phyloP scores from a whole-genome alignment of 768 basidiomycete genomes.

The Russula foetens region DNA sequence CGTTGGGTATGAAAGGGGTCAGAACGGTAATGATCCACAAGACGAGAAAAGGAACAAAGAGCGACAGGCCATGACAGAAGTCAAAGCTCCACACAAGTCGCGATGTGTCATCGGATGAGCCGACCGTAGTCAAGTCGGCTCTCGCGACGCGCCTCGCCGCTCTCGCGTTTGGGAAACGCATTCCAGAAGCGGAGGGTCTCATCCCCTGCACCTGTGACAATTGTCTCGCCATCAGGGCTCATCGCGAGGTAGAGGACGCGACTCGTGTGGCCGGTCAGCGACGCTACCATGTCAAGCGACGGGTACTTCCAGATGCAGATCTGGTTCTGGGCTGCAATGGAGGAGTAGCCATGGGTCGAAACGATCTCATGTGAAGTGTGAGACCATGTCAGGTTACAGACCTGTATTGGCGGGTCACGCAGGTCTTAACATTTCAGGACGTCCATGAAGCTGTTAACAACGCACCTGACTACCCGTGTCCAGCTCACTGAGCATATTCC shows the following conservation, averaged over 20 bases:
- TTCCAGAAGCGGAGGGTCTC: constrained; percentile 98
- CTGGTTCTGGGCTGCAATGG: constrained; percentile 90
- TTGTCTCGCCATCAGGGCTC: constrained; percentile 96
- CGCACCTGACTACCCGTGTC: constrained; percentile 94
- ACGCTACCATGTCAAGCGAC: constrained; percentile 87
- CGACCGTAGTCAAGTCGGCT: constrained; percentile 40
- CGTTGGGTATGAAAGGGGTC: neutral
- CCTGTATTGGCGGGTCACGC: constrained; percentile 38
- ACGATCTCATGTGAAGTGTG: constrained; percentile 94
- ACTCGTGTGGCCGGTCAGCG: constrained; percentile 88
- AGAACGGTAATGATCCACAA: neutral
- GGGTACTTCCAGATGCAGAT: constrained; percentile 96
- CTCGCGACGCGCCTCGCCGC: constrained; percentile 29
- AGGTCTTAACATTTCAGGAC: neutral
- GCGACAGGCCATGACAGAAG: neutral
- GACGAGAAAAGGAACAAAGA: neutral
- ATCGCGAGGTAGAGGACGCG: constrained; percentile 96
- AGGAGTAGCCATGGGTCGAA: constrained; percentile 95
- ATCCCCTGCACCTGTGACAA: constrained; percentile 96
- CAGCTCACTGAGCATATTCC: constrained; percentile 74
- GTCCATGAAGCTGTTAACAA: neutral
- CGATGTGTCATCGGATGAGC: constrained; percentile 28
- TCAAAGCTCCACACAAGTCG: neutral
- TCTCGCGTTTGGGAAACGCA: constrained; percentile 78
- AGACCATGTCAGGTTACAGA: constrained; percentile 97